A percentile compares a stretch with the other conserved stretches of the same genome.
phyloP scores from a whole-genome alignment of 805 yeast species.

The Barnettozyma salicaria region DNA sequence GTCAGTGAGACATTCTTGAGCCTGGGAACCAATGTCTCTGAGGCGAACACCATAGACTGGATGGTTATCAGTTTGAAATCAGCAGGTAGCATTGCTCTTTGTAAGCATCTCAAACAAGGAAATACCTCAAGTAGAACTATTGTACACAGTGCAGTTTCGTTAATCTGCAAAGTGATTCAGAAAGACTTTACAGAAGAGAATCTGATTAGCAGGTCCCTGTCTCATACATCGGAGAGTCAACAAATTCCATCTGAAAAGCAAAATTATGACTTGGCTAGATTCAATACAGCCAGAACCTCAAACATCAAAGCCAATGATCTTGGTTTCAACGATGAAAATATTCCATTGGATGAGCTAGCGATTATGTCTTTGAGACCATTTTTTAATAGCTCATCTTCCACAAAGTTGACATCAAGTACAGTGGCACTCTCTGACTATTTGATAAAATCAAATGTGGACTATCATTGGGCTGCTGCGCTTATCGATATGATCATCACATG shows the following conservation, averaged over 20 bases:
- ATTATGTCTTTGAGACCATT: slow-evolving; percentile 45
- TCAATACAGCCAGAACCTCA: slow-evolving; percentile 16
- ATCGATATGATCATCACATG: slow-evolving; percentile 64
- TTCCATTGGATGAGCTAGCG: slow-evolving; percentile 29
- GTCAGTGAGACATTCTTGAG: slow-evolving; percentile 28
- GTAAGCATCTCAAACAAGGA: slow-evolving; percentile 24
- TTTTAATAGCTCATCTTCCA: slow-evolving; percentile 57
- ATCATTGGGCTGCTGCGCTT: slow-evolving; percentile 49
- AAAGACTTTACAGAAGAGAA: slow-evolving; percentile 21
- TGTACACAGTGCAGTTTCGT: slow-evolving; percentile 17
- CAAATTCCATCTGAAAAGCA: slow-evolving; percentile 4
- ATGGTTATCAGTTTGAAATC: slow-evolving; percentile 39
- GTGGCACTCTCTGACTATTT: slow-evolving; percentile 44
- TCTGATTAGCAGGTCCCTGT: slow-evolving; percentile 16
- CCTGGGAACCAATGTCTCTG: slow-evolving; percentile 11
- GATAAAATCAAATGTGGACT: slow-evolving; percentile 29
- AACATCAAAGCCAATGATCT: slow-evolving; percentile 5
- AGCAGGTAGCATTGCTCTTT: slow-evolving; percentile 31
- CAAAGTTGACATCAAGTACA: slow-evolving; percentile 55
- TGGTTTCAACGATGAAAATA: slow-evolving; percentile 8
- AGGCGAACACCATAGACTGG: slow-evolving; percentile 33
- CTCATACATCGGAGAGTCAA: slow-evolving; percentile 22
- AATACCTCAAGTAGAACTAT: slow-evolving; percentile 9
- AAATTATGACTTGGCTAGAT: slow-evolving; percentile 8
- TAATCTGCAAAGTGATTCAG: slow-evolving; percentile 17